phyloP scores from a whole-genome alignment of 1,139 yeast genomes.

The Hyphopichia fennica region DNA sequence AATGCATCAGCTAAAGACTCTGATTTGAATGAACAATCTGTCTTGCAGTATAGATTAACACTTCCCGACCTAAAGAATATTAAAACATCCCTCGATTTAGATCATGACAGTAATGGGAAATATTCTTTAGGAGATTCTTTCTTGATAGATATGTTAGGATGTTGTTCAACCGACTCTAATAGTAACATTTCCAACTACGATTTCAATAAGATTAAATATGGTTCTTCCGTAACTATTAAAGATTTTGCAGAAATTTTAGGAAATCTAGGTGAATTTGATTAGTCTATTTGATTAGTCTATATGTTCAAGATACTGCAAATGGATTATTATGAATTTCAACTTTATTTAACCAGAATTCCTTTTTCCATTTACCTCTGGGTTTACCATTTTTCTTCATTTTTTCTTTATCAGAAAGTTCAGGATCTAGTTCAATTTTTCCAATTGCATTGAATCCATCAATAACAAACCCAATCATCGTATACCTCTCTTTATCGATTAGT shows the following conservation, averaged over 20 bases:
- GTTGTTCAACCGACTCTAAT: conserved; percentile 27
- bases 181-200: conserved; percentile 35
- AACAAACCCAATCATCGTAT: conserved; percentile 18
- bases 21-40: conserved; percentile 4
- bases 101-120: conserved; percentile 19
- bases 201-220: conserved; percentile 24
- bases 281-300: not conserved
- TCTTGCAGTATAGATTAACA: conserved; percentile 20
- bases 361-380: conserved; percentile 21
- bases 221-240: conserved; percentile 33
- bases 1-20: conserved; percentile 15
- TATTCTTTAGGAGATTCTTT: conserved; percentile 28
- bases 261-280: conserved; percentile 37
- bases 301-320: conserved; percentile 8
- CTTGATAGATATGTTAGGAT: conserved; percentile 47
- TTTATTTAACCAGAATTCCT: conserved; percentile 15
- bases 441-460: conserved; percentile 21
- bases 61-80: conserved; percentile 34
- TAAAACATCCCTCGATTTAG: conserved; percentile 29
- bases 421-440: conserved; percentile 12
- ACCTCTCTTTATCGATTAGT: conserved; percentile 10
- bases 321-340: conserved; percentile 21
- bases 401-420: conserved; percentile 9
- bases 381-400: conserved; percentile 18
- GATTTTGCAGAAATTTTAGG: conserved; percentile 48